Conservation (phyloP, 1,284 basidiomycete species). For the Sphaerobolus stellatus region DNA sequence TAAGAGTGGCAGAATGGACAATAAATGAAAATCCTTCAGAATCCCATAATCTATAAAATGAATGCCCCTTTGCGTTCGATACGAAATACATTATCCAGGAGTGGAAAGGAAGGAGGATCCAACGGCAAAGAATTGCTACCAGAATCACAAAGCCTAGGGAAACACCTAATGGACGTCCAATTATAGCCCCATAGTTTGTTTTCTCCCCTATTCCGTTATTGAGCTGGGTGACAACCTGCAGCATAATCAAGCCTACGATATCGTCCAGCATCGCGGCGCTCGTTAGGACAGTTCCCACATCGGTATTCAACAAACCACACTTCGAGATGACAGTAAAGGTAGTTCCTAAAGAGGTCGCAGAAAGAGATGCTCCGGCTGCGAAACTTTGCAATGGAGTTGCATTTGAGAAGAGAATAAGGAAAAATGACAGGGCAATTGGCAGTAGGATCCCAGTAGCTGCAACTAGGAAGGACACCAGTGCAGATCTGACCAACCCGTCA, state of each 20-base stretch:
- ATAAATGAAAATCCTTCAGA: not conserved
- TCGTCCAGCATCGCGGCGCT: conserved; percentile 56
- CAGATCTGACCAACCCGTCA: conserved; percentile 35
- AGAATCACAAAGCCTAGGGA: conserved; percentile 36
- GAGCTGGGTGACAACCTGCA: conserved; percentile 43
- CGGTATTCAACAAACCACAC: conserved; percentile 41
- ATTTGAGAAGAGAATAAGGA: conserved; percentile 35
- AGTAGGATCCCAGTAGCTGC: conserved; percentile 46
- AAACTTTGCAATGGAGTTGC: conserved; percentile 45
- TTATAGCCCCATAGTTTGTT: conserved; percentile 30
- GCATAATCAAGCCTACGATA: conserved; percentile 52
- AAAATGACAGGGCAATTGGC: conserved; percentile 45
- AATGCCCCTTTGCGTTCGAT: too few relatives aligned
- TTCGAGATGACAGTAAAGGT: conserved; percentile 45
- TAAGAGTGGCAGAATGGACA: conserved; percentile 3
- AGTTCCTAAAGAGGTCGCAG: conserved; percentile 54
- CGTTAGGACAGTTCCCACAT: conserved; percentile 48
- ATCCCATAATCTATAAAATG: not conserved
- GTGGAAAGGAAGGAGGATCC: conserved; percentile 26
- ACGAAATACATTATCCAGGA: too few relatives aligned
- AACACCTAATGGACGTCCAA: conserved; percentile 41
- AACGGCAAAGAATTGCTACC: conserved; percentile 27
- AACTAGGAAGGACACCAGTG: conserved; percentile 41
- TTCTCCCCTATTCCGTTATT: conserved; percentile 18
- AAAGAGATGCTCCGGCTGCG: conserved; percentile 50